A percentile compares a stretch with the other conserved stretches of the same genome.
Conservation (phyloP, 129 eudicot species). For the Lactuca saligna region DNA sequence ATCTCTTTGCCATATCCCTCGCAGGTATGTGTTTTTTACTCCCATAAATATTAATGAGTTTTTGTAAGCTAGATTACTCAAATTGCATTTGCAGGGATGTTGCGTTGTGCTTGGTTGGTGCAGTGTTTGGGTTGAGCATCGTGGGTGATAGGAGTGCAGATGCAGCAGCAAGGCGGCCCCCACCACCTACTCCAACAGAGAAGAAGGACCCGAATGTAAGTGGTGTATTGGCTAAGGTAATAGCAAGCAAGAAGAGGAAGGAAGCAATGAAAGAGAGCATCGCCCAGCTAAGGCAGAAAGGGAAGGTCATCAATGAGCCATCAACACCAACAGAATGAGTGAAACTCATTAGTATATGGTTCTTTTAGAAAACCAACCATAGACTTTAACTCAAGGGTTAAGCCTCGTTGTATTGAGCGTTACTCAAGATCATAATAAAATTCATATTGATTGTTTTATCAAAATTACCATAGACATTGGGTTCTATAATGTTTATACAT, state of each 20-base stretch:
- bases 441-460: no score
- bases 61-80: not conserved
- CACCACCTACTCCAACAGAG: slow-evolving; percentile 75
- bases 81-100: slow-evolving; percentile 44
- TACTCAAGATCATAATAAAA: no score
- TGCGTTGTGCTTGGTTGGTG: slow-evolving; percentile 34
- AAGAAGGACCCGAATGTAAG: slow-evolving; percentile 79
- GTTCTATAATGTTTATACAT: no score
- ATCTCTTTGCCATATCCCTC: slow-evolving; percentile 12
- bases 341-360: not conserved
- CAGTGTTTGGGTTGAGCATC: slow-evolving; percentile 44
- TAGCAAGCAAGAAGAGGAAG: slow-evolving; percentile 93
- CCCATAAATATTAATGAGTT: not conserved
- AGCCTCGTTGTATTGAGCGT: not conserved
- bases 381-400: not conserved
- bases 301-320: slow-evolving; percentile 42
- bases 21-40: slow-evolving; percentile 1
- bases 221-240: slow-evolving; percentile 63
- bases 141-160: slow-evolving; percentile 38
- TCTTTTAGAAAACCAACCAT: not conserved
- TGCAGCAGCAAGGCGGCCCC: slow-evolving; percentile 75
- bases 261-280: slow-evolving; percentile 83
- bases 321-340: not conserved
- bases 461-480: no score
- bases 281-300: slow-evolving; percentile 63